Evolutionary conservation across 2,329 filamentous ascomycete genomes (phyloP).

Genomic region (Aspergillus costaricaensis): DNA sequence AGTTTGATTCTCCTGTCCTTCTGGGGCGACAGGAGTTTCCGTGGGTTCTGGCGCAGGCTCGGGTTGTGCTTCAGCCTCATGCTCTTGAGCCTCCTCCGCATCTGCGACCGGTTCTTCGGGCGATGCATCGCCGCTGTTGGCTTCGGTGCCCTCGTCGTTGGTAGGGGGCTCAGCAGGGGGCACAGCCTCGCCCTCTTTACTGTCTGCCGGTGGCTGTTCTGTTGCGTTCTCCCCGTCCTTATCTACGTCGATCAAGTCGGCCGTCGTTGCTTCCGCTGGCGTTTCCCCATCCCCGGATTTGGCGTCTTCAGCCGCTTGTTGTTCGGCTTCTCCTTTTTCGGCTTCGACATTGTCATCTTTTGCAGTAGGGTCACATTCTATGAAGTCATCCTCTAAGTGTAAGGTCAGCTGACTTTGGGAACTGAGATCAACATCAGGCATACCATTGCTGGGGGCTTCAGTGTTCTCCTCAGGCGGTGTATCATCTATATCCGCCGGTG

Average conservation of each 20-base stretch:
- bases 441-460: slow-evolving; percentile 29
- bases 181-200: slow-evolving; percentile 6
- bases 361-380: slow-evolving; percentile 34
- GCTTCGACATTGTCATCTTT: slow-evolving; percentile 34
- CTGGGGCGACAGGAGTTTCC: slow-evolving; percentile 7
- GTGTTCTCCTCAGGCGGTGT: slow-evolving; percentile 9
- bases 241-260: slow-evolving; percentile 11
- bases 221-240: slow-evolving; percentile 11
- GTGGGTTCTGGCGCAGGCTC: slow-evolving; percentile 4
- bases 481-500: neutral
- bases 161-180: neutral
- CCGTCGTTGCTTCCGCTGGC: slow-evolving; percentile 7
- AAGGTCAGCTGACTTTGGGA: slow-evolving; percentile 19
- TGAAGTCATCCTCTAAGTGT: slow-evolving; percentile 35
- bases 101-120: slow-evolving; percentile 13
- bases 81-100: slow-evolving; percentile 4
- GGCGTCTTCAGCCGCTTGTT: slow-evolving; percentile 35
- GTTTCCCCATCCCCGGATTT: slow-evolving; percentile 25
- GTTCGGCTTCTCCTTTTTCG: slow-evolving; percentile 36
- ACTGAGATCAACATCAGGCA: slow-evolving; percentile 6
- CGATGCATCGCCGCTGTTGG: slow-evolving; percentile 15
- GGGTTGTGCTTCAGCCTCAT: slow-evolving; percentile 15
- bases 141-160: slow-evolving; percentile 6
- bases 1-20: slow-evolving; percentile 11
- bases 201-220: slow-evolving; percentile 9